Conservation (phyloP, 148 eudicot species). For the Rhododendron simsii region DNA sequence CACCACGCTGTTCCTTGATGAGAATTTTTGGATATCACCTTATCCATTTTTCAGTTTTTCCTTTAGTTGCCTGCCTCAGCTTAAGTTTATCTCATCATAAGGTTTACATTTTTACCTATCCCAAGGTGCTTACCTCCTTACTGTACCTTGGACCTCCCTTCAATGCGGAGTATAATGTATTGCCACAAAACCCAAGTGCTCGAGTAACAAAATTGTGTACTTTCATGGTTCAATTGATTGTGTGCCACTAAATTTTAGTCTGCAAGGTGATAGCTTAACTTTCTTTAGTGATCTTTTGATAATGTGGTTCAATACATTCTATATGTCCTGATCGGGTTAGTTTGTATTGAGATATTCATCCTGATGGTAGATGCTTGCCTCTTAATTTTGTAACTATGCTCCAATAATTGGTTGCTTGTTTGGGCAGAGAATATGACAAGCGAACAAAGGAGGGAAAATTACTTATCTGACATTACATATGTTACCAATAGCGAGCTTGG, state of each 20-base stretch:
- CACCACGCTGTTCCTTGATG: neutral
- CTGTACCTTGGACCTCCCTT: neutral
- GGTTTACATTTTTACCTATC: neutral
- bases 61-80: neutral
- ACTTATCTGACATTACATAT: conserved; percentile 90
- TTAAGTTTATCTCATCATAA: neutral
- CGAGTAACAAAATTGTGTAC: neutral
- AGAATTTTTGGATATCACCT: neutral
- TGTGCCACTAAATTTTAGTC: neutral
- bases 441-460: conserved; percentile 91
- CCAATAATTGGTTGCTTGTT: conserved; percentile 16
- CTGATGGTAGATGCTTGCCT: neutral
- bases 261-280: neutral
- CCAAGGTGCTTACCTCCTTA: neutral
- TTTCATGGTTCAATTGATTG: neutral
- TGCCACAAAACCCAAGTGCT: neutral
- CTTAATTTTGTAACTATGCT: neutral
- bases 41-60: neutral
- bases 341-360: neutral
- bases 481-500: conserved; percentile 99
- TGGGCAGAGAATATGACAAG: conserved; percentile 95
- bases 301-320: neutral
- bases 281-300: neutral
- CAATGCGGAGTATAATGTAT: neutral
- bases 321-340: neutral